Evolutionary conservation across 2,329 filamentous ascomycete genomes (phyloP).

Genomic region (Aspergillus japonicus): DNA sequence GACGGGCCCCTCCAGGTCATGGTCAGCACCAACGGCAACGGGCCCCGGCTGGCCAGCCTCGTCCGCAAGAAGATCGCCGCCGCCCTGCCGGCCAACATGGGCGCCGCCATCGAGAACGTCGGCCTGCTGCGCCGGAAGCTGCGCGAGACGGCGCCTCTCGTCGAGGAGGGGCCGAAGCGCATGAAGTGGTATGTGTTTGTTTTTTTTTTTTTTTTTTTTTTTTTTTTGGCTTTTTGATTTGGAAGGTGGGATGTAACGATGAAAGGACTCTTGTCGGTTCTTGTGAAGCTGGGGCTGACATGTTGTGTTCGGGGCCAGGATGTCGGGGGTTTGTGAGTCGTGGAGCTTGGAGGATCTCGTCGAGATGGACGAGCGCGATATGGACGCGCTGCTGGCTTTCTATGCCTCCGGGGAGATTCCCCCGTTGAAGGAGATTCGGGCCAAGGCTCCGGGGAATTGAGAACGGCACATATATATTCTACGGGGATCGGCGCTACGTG

Average conservation of each 20-base stretch:
- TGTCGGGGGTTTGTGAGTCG: slow-evolving; percentile 84
- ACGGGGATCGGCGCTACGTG: not conserved
- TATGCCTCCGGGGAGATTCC: slow-evolving; percentile 54
- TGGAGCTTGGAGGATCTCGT: slow-evolving; percentile 85
- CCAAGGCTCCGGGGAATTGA: not conserved
- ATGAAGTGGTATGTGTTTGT: slow-evolving; percentile 72
- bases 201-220: not conserved
- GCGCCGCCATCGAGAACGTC: slow-evolving; percentile 80
- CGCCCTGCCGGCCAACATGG: slow-evolving; percentile 73
- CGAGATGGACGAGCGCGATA: slow-evolving; percentile 76
- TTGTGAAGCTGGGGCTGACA: not conserved
- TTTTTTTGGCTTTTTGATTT: no score
- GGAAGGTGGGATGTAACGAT: no score
- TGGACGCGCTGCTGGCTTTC: slow-evolving; percentile 77
- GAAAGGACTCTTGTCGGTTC: no score
- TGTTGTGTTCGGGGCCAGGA: slow-evolving; percentile 55
- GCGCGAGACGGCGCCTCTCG: slow-evolving; percentile 69
- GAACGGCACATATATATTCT: not conserved
- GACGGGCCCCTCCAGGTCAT: slow-evolving; percentile 96
- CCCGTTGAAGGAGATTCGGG: slow-evolving; percentile 36
- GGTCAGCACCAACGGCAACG: slow-evolving; percentile 98
- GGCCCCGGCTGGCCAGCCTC: slow-evolving; percentile 83
- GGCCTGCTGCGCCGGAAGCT: slow-evolving; percentile 77
- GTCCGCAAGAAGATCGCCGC: slow-evolving; percentile 79
- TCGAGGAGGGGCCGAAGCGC: slow-evolving; percentile 74